Evolutionary conservation across 148 eudicot species (phyloP), one percentile per base, ranked within the genome.

Genomic region (Amaranthus hypochondriacus): DNA sequence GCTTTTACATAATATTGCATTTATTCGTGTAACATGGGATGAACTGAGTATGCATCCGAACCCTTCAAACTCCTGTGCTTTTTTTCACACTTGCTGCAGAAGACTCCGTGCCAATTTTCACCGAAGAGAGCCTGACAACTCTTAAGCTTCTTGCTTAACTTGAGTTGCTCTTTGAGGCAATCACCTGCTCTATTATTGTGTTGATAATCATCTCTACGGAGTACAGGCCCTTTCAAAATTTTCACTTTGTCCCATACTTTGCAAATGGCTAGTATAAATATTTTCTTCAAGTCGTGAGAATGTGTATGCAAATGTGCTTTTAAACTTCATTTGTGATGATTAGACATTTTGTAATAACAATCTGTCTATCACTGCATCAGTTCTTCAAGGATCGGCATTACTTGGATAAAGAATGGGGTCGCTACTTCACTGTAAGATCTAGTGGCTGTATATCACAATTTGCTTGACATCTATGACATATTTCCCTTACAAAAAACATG

Each of bases 321-420:
- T 62, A 51, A 64, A 64, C 4, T 28, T 11, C 48, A 4, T 43
- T 15, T 21, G 52, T 7, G 3, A 47, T 57, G 62, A 66, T 28
- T 68, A 53, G 70, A 44, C 49, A 21, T 60, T 58, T 42, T 14
- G 50, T 51, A 18, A 10, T 75, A 71, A 61, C 48, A 43, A 11
- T 68, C 71, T 76, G 69, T 79, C 57, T 74, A 10, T 56, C 48
- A 46, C 66, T 68, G 67, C 61, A 53, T 73, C 89, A 95, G 99
- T 95, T 95, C 82, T 95, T 95, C 80, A 95, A 95, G 83, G 99
- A 95, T 76, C 90, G 99, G 6, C 97, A 95, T 72, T 95, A 95
- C 84, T 76, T 95, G 89, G 99, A 89, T 76, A 92, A 95, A 82
- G 99, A 95, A 83, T 95, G 97, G 97, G 99, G 99, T 42, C 81